phyloP scores from a whole-genome alignment of 805 yeast genomes.

The Cyberlindnera sargentensis region DNA sequence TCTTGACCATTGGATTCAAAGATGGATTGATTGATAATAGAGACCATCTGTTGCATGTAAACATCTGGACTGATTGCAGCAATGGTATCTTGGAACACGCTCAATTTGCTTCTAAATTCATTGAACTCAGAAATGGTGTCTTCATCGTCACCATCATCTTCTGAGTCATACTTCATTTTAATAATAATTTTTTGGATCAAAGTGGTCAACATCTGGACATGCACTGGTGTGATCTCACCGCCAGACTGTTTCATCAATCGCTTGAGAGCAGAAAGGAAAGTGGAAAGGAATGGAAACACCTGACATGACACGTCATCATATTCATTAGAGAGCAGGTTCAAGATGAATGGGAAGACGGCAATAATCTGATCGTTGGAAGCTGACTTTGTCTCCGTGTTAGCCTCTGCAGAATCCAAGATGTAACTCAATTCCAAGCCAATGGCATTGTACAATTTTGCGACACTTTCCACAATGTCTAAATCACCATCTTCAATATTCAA shows the following conservation, averaged over 20 bases:
- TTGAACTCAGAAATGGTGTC: conserved; percentile 72
- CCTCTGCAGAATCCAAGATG: conserved; percentile 51
- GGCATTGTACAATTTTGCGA: conserved; percentile 67
- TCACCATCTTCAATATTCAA: conserved; percentile 38
- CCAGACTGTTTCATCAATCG: conserved; percentile 39
- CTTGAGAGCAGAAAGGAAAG: conserved; percentile 63
- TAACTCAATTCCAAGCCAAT: conserved; percentile 72
- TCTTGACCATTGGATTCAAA: conserved; percentile 30
- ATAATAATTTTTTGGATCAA: conserved; percentile 62
- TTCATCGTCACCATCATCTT: conserved; percentile 64
- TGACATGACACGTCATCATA: conserved; percentile 85
- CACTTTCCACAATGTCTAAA: conserved; percentile 64
- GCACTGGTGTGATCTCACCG: conserved; percentile 30
- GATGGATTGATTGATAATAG: conserved; percentile 48
- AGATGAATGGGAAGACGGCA: conserved; percentile 63
- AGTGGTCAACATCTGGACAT: conserved; percentile 49
- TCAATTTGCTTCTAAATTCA: conserved; percentile 70
- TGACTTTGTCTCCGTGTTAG: conserved; percentile 29
- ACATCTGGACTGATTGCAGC: conserved; percentile 53
- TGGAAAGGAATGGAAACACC: conserved; percentile 74
- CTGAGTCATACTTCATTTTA: conserved; percentile 77
- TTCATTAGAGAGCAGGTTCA: conserved; percentile 68
- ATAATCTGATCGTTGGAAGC: conserved; percentile 45
- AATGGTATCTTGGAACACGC: conserved; percentile 79
- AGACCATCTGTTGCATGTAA: conserved; percentile 51